Evolutionary conservation across 257 asterid genomes (phyloP).

Genomic region (Paraleonurus japonicus): DNA sequence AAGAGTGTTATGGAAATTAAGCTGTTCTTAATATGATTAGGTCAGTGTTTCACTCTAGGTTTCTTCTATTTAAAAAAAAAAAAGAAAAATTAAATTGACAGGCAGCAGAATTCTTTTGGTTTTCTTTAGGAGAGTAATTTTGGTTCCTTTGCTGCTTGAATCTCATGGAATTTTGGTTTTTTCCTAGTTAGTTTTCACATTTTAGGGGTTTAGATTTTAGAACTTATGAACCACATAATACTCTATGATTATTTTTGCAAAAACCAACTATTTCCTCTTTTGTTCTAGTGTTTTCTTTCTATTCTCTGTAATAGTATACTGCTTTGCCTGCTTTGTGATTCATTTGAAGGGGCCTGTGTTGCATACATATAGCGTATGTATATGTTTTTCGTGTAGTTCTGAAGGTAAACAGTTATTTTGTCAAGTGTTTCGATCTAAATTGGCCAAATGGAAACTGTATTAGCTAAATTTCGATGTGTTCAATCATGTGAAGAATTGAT

Average conservation of each 20-base stretch:
- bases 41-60: slow-evolving; percentile 25
- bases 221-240: background rate
- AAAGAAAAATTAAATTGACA: no score
- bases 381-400: background rate
- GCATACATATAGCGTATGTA: slow-evolving; percentile 5
- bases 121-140: background rate
- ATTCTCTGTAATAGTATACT: background rate
- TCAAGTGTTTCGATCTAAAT: background rate
- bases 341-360: slow-evolving; percentile 13
- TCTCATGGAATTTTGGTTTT: background rate
- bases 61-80: background rate
- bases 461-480: slow-evolving; percentile 6
- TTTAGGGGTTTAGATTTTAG: no score
- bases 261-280: background rate
- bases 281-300: background rate
- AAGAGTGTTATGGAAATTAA: slow-evolving; percentile 82
- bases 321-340: background rate
- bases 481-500: background rate
- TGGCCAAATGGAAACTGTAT: slow-evolving; percentile 10
- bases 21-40: slow-evolving; percentile 30
- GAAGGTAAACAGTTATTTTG: background rate
- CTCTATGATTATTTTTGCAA: background rate
- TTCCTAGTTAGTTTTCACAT: background rate
- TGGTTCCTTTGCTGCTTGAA: background rate
- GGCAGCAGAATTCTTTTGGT: background rate